Evolutionary conservation across 1,284 basidiomycete species (phyloP), one percentile per base, ranked within the genome.

Genomic region (Kwoniella shivajii): DNA sequence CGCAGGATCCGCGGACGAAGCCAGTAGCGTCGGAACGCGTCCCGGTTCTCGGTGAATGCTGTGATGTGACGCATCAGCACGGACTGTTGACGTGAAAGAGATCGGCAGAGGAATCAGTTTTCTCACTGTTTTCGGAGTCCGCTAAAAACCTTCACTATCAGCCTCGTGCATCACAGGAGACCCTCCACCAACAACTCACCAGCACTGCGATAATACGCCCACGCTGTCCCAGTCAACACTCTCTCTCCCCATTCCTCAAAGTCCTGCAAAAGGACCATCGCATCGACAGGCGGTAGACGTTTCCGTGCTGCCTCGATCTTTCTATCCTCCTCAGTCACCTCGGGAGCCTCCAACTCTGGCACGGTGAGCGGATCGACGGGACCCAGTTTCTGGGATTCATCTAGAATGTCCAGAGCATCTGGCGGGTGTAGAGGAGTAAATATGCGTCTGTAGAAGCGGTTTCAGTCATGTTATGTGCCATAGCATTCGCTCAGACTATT

Each of bases 211-310:
- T 84, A 84, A 68, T 84, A 84, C 9, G 78, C 80, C 82, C 82
- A 84, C 5, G 80, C 82, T 4, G 81, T 82, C 46, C 72, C 67
- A 30, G 65, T 68, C 59, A 82, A 57, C 9, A 81, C 78, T 45
- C 70, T 69, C 54, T 77, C 69, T 3, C 78, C 80, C 72, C 75
- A 71, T 26, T 68, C 65, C 60, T 80, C 80, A 77, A 95, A 86
- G 67, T 94, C 91, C 42, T 80, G 76, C 20, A 93, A 74, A 63
- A 83, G 88, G 43, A 93, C 77, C 63, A 94, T 86, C 46, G 83
- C 80, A 50, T 80, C 82, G 11, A 90, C 78, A 1, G 85, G 84
- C 0, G 87, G 88, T 54, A 84, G 66, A 18, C 70, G 64, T 63
- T 83, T 84, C 52, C 83, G 78, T 39, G 82, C 82, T 41, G 83